Base-by-base conservation (phyloP, 441 rosid genomes). In the Gossypium schwendimanii region DNA sequence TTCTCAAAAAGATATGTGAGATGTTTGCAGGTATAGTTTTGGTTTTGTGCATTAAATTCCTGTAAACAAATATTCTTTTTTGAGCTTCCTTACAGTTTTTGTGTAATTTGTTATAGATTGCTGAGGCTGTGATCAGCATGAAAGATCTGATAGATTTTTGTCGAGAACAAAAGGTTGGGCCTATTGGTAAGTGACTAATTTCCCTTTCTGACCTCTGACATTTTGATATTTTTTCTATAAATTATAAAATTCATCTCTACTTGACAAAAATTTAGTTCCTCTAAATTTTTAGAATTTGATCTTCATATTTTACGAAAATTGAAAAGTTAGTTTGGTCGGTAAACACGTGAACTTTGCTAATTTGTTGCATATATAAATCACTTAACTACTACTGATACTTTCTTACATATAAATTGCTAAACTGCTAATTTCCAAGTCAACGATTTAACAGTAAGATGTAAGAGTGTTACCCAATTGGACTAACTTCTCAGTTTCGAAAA, bases 111-210 rank as follows among this genome's bases (percentile, higher is more conserved):
- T 81, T 18, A 69, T 82, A 96, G 98, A 96, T 96, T 58, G 91
- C 99, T 31, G 99, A 96, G 91, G 99, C 93, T 81, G 98, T 96
- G 76, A 90, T 81, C 80, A 90, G 98, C 90, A 96, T 96, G 99
- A 96, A 93, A 88, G 99, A 93, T 83, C 81, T 96, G 79, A 86
- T 96, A 68, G 92, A 85, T 82, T 86, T 93, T 85, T 96, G 96
- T 72, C 85, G 79, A 63, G 96, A 96, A 75, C 82, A 82, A 64
- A 89, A 91, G 85, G 87, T 73, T 75, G 99, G 98, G 77, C 98
- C 99, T 0, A 85, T 96, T 26, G 99, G 99, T 96, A 86, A 77
- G 63, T 26, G 2, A 44, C 2, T 45, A 24, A 24, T 21, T 44
- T 41, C n/a, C 26, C 44, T n/a, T 69, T 12, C 36, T 7, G 17